Conservation (phyloP, 2,329 filamentous ascomycete species). For the Lithohypha guttulata region DNA sequence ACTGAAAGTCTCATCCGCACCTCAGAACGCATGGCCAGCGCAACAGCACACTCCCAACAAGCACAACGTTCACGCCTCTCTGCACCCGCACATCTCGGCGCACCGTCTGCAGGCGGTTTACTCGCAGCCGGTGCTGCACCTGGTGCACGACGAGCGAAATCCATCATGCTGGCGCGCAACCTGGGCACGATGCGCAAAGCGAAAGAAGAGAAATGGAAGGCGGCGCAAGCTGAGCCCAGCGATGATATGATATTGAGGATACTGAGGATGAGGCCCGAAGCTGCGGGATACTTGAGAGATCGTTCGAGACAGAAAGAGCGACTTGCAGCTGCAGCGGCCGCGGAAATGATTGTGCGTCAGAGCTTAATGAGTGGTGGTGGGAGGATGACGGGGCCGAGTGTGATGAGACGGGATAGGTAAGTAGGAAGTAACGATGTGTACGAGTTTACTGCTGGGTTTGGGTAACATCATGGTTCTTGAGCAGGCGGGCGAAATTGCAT, state of each 20-base stretch:
- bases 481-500: too few relatives aligned
- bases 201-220: slow-evolving; percentile 90
- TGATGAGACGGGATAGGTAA: slow-evolving; percentile 18
- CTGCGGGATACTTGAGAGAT: slow-evolving; percentile 75
- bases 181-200: slow-evolving; percentile 91
- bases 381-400: slow-evolving; percentile 37
- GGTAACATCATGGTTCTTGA: too few relatives aligned
- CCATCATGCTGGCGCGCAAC: slow-evolving; percentile 89
- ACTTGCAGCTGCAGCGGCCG: slow-evolving; percentile 77
- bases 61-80: slow-evolving; percentile 56
- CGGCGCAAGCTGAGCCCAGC: slow-evolving; percentile 89
- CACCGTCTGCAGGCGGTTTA: slow-evolving; percentile 37
- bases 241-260: slow-evolving; percentile 98
- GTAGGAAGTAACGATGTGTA: background rate
- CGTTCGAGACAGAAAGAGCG: slow-evolving; percentile 88
- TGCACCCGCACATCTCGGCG: slow-evolving; percentile 46
- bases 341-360: slow-evolving; percentile 88
- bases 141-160: slow-evolving; percentile 46
- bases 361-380: slow-evolving; percentile 57
- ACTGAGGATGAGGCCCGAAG: slow-evolving; percentile 86
- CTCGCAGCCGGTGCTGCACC: slow-evolving; percentile 39
- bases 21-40: slow-evolving; percentile 90
- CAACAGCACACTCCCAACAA: slow-evolving; percentile 68
- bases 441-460: too few relatives aligned
- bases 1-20: slow-evolving; percentile 86